phyloP scores from a whole-genome alignment of 2,329 filamentous ascomycete species.

The Aspergillus sp. region DNA sequence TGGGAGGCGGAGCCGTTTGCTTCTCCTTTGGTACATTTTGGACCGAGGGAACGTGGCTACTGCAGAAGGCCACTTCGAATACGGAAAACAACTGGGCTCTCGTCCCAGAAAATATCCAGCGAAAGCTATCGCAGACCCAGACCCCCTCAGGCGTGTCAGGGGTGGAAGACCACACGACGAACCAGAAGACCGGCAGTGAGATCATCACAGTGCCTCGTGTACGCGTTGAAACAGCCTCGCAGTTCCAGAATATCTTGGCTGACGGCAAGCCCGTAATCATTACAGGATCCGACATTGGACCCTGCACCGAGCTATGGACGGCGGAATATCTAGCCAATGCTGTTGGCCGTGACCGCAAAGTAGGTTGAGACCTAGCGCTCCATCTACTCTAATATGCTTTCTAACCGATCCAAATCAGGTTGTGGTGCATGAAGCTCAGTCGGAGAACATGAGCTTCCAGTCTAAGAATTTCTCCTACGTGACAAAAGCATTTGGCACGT shows the following conservation, averaged over 20 bases:
- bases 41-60: slow-evolving; percentile 61
- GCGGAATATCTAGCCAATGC: slow-evolving; percentile 63
- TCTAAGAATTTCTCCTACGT: slow-evolving; percentile 79
- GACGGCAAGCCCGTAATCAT: slow-evolving; percentile 64
- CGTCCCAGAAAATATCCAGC: slow-evolving; percentile 17
- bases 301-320: slow-evolving; percentile 67
- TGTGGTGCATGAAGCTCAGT: slow-evolving; percentile 68
- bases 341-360: slow-evolving; percentile 61
- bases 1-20: slow-evolving; percentile 81
- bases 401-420: slow-evolving; percentile 48
- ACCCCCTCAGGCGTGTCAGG: background rate
- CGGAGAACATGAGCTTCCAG: slow-evolving; percentile 72
- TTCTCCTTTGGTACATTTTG: slow-evolving; percentile 89
- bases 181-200: slow-evolving; percentile 13
- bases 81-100: slow-evolving; percentile 33
- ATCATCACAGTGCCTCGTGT: slow-evolving; percentile 49
- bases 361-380: slow-evolving; percentile 31
- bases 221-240: slow-evolving; percentile 49
- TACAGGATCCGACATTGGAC: slow-evolving; percentile 62
- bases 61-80: slow-evolving; percentile 33
- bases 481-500: slow-evolving; percentile 64
- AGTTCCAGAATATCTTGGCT: slow-evolving; percentile 61
- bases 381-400: background rate
- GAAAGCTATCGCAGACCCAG: slow-evolving; percentile 7
- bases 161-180: background rate